Conservation (phyloP, 2,329 filamentous ascomycete genomes). For the Ophiostoma sp. region DNA sequence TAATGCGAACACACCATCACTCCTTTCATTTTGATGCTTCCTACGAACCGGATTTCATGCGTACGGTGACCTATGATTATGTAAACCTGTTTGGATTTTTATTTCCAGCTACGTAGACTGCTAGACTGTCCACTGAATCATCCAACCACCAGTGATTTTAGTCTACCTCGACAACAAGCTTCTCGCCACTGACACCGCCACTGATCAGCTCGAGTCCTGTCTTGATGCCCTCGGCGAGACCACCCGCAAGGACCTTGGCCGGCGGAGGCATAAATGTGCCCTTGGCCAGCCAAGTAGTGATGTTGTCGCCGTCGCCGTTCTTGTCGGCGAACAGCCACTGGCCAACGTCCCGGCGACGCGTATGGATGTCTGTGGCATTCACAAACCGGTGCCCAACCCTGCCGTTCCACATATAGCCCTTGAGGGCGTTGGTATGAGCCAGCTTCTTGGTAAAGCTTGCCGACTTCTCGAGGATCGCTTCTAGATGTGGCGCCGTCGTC, state of each 20-base stretch:
- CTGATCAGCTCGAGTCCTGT: not conserved
- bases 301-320: not conserved
- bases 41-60: too few species aligned
- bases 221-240: slow-evolving; percentile 1
- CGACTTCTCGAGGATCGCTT: not conserved
- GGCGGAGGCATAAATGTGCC: not conserved
- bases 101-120: too few species aligned
- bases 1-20: too few species aligned
- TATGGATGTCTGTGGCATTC: not conserved
- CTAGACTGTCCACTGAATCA: too few species aligned
- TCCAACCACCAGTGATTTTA: not conserved
- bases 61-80: too few species aligned
- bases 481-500: not conserved
- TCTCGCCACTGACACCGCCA: not conserved
- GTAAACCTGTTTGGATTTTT: too few species aligned
- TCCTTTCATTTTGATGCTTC: too few species aligned
- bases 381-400: not conserved
- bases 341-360: not conserved
- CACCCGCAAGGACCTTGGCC: not conserved
- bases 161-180: not conserved
- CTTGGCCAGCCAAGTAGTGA: not conserved
- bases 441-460: not conserved
- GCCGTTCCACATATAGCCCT: not conserved
- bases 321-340: slow-evolving; percentile 5
- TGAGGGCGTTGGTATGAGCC: not conserved